Conservation (phyloP, 192 early-diverging fungal genomes). For the Coemansia sp. region DNA sequence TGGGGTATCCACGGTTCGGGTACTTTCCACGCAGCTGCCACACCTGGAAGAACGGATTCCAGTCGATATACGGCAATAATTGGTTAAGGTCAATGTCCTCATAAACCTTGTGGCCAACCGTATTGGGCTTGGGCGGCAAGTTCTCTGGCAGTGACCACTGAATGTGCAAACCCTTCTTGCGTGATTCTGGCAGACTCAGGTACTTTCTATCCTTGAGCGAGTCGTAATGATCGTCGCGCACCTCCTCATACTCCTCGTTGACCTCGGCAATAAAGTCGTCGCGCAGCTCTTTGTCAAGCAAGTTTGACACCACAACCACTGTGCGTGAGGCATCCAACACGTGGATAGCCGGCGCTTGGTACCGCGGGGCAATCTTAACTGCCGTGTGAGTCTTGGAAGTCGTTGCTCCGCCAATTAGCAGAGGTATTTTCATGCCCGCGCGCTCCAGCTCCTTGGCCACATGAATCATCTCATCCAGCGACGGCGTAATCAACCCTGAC, state of each 20-base stretch:
- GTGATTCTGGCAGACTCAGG: constrained; percentile 69
- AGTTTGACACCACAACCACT: constrained; percentile 86
- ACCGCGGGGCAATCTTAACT: constrained; percentile 93
- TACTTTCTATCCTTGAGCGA: constrained; percentile 84
- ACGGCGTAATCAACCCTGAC: constrained; percentile 91
- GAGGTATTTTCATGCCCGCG: constrained; percentile 80
- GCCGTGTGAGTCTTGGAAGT: constrained; percentile 96
- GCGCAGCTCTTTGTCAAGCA: constrained; percentile 73
- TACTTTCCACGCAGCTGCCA: constrained; percentile 96
- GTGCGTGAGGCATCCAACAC: constrained; percentile 88
- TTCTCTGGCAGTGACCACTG: constrained; percentile 65
- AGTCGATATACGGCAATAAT: constrained; percentile 87
- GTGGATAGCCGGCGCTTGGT: constrained; percentile 77
- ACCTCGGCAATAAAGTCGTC: constrained; percentile 90
- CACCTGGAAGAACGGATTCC: constrained; percentile 99
- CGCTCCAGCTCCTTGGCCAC: constrained; percentile 93
- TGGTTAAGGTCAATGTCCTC: constrained; percentile 73
- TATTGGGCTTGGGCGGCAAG: constrained; percentile 74
- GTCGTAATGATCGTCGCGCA: constrained; percentile 92
- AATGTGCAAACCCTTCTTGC: constrained; percentile 63
- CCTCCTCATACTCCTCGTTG: constrained; percentile 91
- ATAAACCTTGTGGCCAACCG: constrained; percentile 79
- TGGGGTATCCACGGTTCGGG: constrained; percentile 95
- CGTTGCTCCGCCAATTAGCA: constrained; percentile 94
- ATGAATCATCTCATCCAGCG: constrained; percentile 95